Base-by-base conservation (phyloP, 768 basidiomycete species). In the Hydnum rufescens region DNA sequence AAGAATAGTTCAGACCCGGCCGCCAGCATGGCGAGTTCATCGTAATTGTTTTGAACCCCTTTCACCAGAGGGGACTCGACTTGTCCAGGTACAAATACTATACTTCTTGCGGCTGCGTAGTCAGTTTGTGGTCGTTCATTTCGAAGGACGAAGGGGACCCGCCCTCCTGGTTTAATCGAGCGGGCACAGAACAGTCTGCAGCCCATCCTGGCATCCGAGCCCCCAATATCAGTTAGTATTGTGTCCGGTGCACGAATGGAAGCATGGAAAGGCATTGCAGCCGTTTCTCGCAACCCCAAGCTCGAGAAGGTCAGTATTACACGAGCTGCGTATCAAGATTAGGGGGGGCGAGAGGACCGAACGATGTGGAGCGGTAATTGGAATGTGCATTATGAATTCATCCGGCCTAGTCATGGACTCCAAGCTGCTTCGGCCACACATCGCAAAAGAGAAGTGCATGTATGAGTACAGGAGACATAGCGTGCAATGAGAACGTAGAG, bases 191-290 rank as follows among this genome's bases (percentile, higher is more conserved):
- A 74, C 26, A 73, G 77, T 19, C 66, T 99, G n/a, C 76, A 82
- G 18, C 85, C 90, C 2, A 75, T 92, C 49, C 70, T 97, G 5
- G 85, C 88, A 0, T 82, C 87, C 13, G 82, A 81, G 53, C 82
- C 83, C 66, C 70, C 74, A 3, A 71, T 99, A 22, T 63, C 71
- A 43, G 74, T 90, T 42, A 64, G 67, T 31, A 66, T 71, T 1
- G 84, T 89, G 1, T 65, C 60, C 2, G 78, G 95, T 62, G 76
- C 84, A 1, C 57, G 66, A 8, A 57, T 78, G 55, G 88, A 93
- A 59, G 82, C 90, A 16, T 99, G 92, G 92, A 71, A 74, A 39
- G 95, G 95, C 4, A 92, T 99, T 88, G 84, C 85, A 13, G 71
- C 71, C 49, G 72, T 71, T 65, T 61, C 64, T 4, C 28, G 55